Base-by-base conservation (phyloP, 2,329 filamentous ascomycete genomes). In the Xylaria sp. region DNA sequence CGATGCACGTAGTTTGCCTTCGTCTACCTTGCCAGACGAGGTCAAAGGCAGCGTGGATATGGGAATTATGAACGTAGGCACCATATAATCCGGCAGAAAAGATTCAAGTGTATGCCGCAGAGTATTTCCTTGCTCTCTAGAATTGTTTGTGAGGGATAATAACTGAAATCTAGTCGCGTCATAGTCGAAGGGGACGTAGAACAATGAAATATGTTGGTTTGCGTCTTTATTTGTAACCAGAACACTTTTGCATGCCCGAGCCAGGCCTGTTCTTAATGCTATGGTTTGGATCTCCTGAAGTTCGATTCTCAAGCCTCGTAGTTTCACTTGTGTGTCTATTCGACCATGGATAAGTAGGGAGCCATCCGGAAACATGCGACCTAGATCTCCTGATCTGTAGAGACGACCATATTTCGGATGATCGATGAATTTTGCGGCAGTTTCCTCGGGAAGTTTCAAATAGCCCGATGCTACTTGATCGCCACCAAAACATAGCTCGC, bases 401-500 rank as follows among this genome's bases (percentile, higher is more conserved):
- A 97, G 80, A 1, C 89, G 87, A 1, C 94, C 94, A 76, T 89
- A 91, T 0, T 77, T 68, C 0, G 89, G 84, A 74, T 97, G 91
- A 0, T 88, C 71, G 56, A 95, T 83, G 67, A 97, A 93, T 72
- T 90, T 93, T 13, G 84, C 80, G 0, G 82, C 78, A 0, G 91
- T 93, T 46, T 92, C 79, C 3, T 86, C 83, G 0, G 87, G 84
- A 78, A 86, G 83, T 65, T 90, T 88, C 32, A 96, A 83, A 74
- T 78, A 97, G 1, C 93, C 93, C 45, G 86, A 83, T 48, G 89
- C 90, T 5, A 97, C 88, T 79, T 97, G 94, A 57, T 92, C 88
- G 12, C 94, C 94, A 15, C 93, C 93, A 77, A 97, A 96, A 75
- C 92, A 97, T 7, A 97, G 84, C 77, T 97, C 94, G 12, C 94